phyloP scores from a whole-genome alignment of 495 filamentous ascomycete genomes.

The Aspergillus kassunensis region DNA sequence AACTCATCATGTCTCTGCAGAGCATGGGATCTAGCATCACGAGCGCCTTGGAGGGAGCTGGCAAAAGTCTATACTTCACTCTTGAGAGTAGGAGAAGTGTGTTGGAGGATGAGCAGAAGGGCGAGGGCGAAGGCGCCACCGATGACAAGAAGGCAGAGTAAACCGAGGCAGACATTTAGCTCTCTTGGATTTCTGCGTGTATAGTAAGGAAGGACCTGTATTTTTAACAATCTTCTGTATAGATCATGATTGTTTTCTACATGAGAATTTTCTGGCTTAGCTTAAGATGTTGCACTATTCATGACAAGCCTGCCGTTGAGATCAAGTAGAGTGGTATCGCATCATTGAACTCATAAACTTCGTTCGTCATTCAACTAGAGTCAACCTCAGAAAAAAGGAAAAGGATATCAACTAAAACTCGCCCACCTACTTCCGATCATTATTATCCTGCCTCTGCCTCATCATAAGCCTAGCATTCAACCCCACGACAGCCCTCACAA shows the following conservation, averaged over 20 bases:
- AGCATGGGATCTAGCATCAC: constrained; percentile 70
- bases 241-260: constrained; percentile 20
- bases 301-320: not conserved
- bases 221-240: constrained; percentile 14
- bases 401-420: not conserved
- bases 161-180: not conserved
- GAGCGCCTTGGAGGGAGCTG: constrained; percentile 66
- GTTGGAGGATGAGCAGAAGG: constrained; percentile 68
- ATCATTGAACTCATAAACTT: too few species aligned
- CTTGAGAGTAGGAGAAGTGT: constrained; percentile 72
- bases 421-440: constrained; percentile 12
- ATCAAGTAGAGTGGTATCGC: too few species aligned
- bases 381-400: too few species aligned
- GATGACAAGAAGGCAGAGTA: constrained; percentile 35
- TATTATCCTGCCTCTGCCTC: constrained; percentile 22
- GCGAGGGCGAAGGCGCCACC: constrained; percentile 10
- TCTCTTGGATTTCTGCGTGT: constrained; percentile 26
- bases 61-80: constrained; percentile 77
- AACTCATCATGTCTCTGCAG: constrained; percentile 75
- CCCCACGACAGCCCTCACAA: constrained; percentile 81
- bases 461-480: constrained; percentile 79
- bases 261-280: not conserved
- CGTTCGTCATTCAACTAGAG: too few species aligned
- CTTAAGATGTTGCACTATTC: not conserved
- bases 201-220: constrained; percentile 29